Base-by-base conservation (phyloP, 2,329 filamentous ascomycete species). In the Talaromyces rugulosus region DNA sequence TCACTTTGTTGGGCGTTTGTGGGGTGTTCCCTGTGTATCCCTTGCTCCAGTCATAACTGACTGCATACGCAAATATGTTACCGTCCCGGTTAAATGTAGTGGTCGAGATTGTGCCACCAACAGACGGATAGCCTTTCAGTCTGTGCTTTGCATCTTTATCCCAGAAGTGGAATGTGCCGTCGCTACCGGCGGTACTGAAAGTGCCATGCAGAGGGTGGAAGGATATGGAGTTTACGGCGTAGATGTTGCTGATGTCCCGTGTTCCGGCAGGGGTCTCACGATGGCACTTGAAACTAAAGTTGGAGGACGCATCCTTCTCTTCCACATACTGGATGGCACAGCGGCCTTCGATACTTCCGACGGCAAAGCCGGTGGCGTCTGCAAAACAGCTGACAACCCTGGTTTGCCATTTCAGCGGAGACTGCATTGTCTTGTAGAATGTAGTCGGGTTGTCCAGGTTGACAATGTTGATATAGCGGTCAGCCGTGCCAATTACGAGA, bases 231-330 rank as follows among this genome's bases (percentile, higher is more conserved):
- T 99, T 99, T 73, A 99, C 92, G 1, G 92, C 89, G 81, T 93
- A 95, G 69, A 98, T 95, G 72, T 94, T 95, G 69, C 90, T 91
- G 66, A 89, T 81, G 77, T 92, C 93, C 71, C 75, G 86, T 59
- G 72, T 74, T 59, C 75, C 77, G 62, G 87, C 80, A 1, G 90
- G 86, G 5, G 87, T 85, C 70, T 96, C 91, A 63, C 95, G 92
- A 77, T 99, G 95, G 78, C 95, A 99, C 79, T 98, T 98, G 87
- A 99, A 99, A 50, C 92, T 96, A 82, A 99, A 99, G 81, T 99
- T 98, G 72, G 89, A 90, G 70, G 88, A 85, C 3, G 89, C 81
- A 74, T 99, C 92, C 78, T 97, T 97, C 51, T 99, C 95, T 71
- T 99, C 94, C 40, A 97, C 92, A 71, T 99, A 98, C 75, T 99